Conservation (phyloP, 2,329 filamentous ascomycete genomes). For the Fusarium fracticaudum region DNA sequence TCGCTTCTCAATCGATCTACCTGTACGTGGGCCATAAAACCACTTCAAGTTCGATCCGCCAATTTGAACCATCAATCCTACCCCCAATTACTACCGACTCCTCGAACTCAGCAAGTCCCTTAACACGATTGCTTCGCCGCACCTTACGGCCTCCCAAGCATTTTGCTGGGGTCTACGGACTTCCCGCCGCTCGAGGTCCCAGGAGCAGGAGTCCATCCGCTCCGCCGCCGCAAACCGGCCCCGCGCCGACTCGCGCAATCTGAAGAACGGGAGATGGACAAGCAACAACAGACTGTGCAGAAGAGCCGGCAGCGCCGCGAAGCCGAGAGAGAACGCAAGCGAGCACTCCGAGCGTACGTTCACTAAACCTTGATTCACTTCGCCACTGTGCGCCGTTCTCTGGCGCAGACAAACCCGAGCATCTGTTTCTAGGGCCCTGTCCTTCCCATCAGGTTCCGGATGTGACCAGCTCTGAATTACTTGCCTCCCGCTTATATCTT, state of each 20-base stretch:
- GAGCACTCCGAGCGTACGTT: conserved; percentile 43
- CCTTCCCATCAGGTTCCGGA: conserved; percentile 2
- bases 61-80: conserved; percentile 35
- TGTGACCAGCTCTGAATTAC: background rate
- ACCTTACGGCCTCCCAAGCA: conserved; percentile 11
- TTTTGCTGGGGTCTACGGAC: conserved; percentile 43
- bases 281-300: conserved; percentile 43
- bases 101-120: background rate
- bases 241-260: conserved; percentile 40
- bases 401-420: background rate
- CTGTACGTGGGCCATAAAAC: conserved; percentile 40
- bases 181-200: conserved; percentile 40
- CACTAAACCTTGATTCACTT: background rate
- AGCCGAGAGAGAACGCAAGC: conserved; percentile 44
- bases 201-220: conserved; percentile 37
- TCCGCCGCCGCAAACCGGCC: conserved; percentile 41
- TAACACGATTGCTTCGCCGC: conserved; percentile 1
- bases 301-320: conserved; percentile 44
- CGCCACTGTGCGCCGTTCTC: conserved; percentile 1
- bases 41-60: conserved; percentile 41
- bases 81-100: conserved; percentile 17
- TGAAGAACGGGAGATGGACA: conserved; percentile 43
- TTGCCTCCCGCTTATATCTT: background rate
- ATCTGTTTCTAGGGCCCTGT: background rate
- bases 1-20: conserved; percentile 41